Evolutionary conservation across 495 filamentous ascomycete species (phyloP), one percentile per base, ranked within the genome.

Genomic region (Clavariopsis aquatica): DNA sequence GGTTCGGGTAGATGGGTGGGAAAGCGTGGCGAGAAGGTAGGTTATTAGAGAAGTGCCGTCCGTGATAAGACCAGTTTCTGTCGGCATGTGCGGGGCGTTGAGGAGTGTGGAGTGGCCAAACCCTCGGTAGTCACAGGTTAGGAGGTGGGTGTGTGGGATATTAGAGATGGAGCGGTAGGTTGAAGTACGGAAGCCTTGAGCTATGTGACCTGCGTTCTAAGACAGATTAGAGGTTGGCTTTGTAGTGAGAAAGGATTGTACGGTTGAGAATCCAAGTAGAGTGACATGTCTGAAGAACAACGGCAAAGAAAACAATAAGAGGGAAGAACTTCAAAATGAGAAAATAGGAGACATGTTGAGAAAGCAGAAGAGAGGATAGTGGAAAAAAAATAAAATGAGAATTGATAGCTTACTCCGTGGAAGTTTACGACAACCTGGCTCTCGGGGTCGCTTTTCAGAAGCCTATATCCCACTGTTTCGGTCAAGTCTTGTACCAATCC

Each of bases 71-170:
- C 94, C 94, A 24, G 80, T 73, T 75, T 98, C 94, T 0, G 89
- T 87, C 1, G 94, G 94, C 31, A 63, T 27, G 34, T 67, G 43
- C 13, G 65, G 60, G 1, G 59, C 22, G 20, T 63, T 68, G 17
- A 76, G 78, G 26, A 93, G 92, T 15, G 88, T 89, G 20, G 89
- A 92, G 27, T 84, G 79, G 6, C 93, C 93, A 69, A 90, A 97
- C 27, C 94, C 94, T 27, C 94, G 89, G 76, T 97, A 97, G 79
- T 96, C 92, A 58, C 96, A 81, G 24, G 86, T 78, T 47, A 92
- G 77, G 57, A 90, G 76, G 69, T 91, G 88, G 10, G 88, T 82
- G 58, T 80, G 80, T 0, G 81, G 81, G 7, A 81, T 70, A 7
- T 70, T 41, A 19, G 79, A 76, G 27, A 87, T 71, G 12, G 77